These are phyloP conservation scores for Ustilago xerochloae DNA, from an alignment of 1,284 basidiomycete species.

Conservation along the genomic window DNA sequence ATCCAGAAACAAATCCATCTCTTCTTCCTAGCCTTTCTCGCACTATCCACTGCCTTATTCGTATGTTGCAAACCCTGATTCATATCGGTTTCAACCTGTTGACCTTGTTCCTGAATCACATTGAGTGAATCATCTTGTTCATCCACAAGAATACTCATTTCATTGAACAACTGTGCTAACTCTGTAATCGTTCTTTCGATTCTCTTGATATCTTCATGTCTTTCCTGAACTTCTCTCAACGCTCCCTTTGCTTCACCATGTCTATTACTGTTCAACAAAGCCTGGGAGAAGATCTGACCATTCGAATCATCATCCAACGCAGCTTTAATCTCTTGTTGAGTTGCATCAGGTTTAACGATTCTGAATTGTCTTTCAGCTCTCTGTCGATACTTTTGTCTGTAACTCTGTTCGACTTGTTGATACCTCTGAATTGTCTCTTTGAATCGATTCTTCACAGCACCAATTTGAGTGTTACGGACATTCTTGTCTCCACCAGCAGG, in stretches of 20 bases:
- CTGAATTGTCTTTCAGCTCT: constrained; percentile 94
- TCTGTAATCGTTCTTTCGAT: constrained; percentile 89
- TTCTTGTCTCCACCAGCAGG: constrained; percentile 65
- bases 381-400: constrained; percentile 91
- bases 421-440: constrained; percentile 72
- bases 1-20: constrained; percentile 67
- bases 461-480: constrained; percentile 72
- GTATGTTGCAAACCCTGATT: constrained; percentile 71
- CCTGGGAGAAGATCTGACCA: constrained; percentile 84
- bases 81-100: constrained; percentile 63
- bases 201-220: constrained; percentile 86
- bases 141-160: constrained; percentile 70
- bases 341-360: constrained; percentile 90
- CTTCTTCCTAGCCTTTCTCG: constrained; percentile 80
- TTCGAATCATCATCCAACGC: constrained; percentile 81
- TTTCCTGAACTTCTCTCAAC: constrained; percentile 88
- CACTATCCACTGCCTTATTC: constrained; percentile 78
- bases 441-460: constrained; percentile 70
- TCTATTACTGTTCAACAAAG: constrained; percentile 80
- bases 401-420: constrained; percentile 91
- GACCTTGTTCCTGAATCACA: constrained; percentile 61
- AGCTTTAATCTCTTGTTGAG: constrained; percentile 80
- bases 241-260: constrained; percentile 86
- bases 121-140: constrained; percentile 67
- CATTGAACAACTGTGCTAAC: constrained; percentile 86